These are phyloP conservation scores for Hymenoscyphus repandus DNA, from an alignment of 2,329 filamentous ascomycete species.

Conservation along the genomic window DNA sequence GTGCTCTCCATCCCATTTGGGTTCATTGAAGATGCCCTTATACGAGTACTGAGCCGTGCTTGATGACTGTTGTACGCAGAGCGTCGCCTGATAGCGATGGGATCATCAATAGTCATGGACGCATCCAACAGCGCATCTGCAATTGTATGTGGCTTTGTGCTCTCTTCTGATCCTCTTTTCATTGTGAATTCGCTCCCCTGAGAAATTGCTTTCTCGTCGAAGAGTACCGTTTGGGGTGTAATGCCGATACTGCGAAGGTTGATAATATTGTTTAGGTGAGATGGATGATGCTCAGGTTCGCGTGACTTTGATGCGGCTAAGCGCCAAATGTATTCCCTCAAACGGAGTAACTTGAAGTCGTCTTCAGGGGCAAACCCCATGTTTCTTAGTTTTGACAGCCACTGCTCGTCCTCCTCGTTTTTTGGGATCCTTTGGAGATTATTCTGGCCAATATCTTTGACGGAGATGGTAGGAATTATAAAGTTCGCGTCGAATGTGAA, in stretches of 20 bases:
- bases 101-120: conserved; percentile 77
- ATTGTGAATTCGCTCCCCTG: conserved; percentile 35
- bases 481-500: conserved; percentile 61
- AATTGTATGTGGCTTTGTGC: conserved; percentile 60
- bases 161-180: conserved; percentile 32
- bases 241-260: conserved; percentile 70
- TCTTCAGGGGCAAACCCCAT: conserved; percentile 79
- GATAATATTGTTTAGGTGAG: conserved; percentile 65
- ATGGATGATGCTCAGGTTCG: conserved; percentile 17
- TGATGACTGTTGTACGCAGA: conserved; percentile 48
- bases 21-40: conserved; percentile 9
- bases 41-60: conserved; percentile 37
- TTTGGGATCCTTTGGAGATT: conserved; percentile 60
- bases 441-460: conserved; percentile 50
- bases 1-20: conserved; percentile 15
- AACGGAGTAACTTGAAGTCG: conserved; percentile 79
- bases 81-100: conserved; percentile 48
- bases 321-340: conserved; percentile 89
- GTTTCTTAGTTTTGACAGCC: conserved; percentile 79
- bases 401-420: conserved; percentile 91
- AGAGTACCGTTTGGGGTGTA: conserved; percentile 84
- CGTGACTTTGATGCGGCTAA: conserved; percentile 61
- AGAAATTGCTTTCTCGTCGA: conserved; percentile 67
- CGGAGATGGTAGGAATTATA: conserved; percentile 47
- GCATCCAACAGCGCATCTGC: conserved; percentile 88